Conservation (phyloP, 176 grass and related monocot species). For the Oryza punctata region DNA sequence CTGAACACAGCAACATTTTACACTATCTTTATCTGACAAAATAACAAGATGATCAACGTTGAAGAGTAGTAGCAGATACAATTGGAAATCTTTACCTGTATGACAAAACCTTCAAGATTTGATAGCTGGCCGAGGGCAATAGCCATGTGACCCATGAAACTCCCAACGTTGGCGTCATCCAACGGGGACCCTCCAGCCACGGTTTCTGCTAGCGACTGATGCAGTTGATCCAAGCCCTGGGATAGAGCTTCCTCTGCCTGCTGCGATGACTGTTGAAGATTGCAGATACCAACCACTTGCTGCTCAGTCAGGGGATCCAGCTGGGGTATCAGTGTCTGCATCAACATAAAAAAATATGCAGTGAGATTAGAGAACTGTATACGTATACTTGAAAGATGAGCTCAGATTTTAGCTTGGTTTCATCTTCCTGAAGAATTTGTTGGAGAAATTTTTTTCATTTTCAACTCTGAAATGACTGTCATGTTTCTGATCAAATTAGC, state of each 20-base stretch:
- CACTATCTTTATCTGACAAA: background rate
- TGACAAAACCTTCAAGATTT: conserved; percentile 84
- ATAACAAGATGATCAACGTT: background rate
- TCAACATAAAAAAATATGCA: conserved; percentile 3
- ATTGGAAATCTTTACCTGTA: conserved; percentile 59
- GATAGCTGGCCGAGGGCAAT: conserved; percentile 75
- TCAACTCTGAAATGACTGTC: background rate
- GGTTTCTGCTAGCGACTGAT: conserved; percentile 66
- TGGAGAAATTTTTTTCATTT: background rate
- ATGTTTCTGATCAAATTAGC: background rate
- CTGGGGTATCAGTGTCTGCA: conserved; percentile 67
- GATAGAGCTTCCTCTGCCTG: conserved; percentile 94
- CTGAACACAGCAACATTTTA: background rate
- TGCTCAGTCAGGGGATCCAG: conserved; percentile 90
- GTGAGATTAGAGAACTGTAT: conserved; percentile 12
- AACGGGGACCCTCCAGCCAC: conserved; percentile 55
- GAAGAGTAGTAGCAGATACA: conserved; percentile 13
- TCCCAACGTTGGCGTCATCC: conserved; percentile 47
- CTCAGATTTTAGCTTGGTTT: background rate
- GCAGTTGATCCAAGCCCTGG: conserved; percentile 84
- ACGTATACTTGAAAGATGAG: background rate
- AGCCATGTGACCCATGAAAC: conserved; percentile 82
- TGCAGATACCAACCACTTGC: conserved; percentile 73
- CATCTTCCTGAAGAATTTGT: background rate
- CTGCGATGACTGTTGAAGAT: conserved; percentile 78